phyloP scores from a whole-genome alignment of 768 basidiomycete genomes.

The Boletus insuetus region DNA sequence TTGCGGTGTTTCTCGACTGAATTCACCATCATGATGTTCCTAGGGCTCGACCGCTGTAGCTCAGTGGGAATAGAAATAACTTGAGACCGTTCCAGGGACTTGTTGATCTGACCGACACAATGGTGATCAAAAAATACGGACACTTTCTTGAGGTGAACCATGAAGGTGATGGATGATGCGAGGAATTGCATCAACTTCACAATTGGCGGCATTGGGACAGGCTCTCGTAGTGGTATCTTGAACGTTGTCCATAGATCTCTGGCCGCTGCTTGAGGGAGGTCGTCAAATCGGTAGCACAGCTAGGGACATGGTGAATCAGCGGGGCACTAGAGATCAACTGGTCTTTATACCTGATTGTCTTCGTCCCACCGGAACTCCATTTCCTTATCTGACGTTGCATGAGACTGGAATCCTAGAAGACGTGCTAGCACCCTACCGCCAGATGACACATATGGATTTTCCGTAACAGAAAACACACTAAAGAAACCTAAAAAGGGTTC shows the following conservation, averaged over 20 bases:
- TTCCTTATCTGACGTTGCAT: background rate
- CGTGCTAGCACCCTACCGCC: constrained; percentile 43
- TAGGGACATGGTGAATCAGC: background rate
- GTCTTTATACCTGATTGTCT: background rate
- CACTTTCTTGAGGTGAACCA: constrained; percentile 70
- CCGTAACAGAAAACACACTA: constrained; percentile 75
- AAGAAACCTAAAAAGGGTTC: constrained; percentile 52
- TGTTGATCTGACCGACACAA: constrained; percentile 59
- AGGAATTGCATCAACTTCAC: constrained; percentile 90
- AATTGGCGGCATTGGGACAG: constrained; percentile 66
- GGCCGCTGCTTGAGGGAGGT: background rate
- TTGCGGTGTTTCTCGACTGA: background rate
- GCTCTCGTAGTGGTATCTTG: constrained; percentile 79
- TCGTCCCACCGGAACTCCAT: background rate
- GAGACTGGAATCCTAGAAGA: background rate
- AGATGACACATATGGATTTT: constrained; percentile 74
- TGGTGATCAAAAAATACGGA: constrained; percentile 78
- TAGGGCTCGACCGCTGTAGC: constrained; percentile 51
- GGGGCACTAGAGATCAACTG: background rate
- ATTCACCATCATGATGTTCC: constrained; percentile 63
- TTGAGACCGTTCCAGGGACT: constrained; percentile 49
- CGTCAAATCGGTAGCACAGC: background rate
- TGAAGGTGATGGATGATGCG: constrained; percentile 88
- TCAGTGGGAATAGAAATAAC: constrained; percentile 49
- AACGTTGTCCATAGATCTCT: constrained; percentile 73